Evolutionary conservation across 192 early-diverging fungal genomes (phyloP).

Genomic region (Coemansia sp.): DNA sequence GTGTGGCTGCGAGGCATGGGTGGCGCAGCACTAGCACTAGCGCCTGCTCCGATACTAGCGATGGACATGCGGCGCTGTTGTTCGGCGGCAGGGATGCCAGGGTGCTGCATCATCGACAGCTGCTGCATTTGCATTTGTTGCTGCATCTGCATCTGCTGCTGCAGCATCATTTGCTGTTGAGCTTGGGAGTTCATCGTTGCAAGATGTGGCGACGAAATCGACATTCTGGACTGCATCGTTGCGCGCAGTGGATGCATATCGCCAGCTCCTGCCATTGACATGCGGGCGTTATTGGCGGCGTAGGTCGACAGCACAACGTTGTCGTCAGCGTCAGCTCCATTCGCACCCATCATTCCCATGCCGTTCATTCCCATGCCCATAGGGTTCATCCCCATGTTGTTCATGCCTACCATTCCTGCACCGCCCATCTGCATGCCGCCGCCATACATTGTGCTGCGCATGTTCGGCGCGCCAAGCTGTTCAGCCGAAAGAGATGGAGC

Average conservation of each 20-base stretch:
- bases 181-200: constrained; percentile 25
- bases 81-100: constrained; percentile 16
- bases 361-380: constrained; percentile 14
- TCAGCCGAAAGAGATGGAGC: constrained; percentile 48
- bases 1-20: constrained; percentile 17
- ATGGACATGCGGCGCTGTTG: constrained; percentile 49
- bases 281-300: constrained; percentile 28
- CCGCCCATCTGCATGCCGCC: constrained; percentile 12
- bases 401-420: constrained; percentile 1
- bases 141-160: constrained; percentile 31
- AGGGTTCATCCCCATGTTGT: constrained; percentile 2
- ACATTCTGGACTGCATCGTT: constrained; percentile 56
- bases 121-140: constrained; percentile 29
- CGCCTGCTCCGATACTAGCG: constrained; percentile 10
- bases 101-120: constrained; percentile 19
- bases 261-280: constrained; percentile 36
- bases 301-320: constrained; percentile 49
- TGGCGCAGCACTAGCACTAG: neutral
- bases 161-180: constrained; percentile 28
- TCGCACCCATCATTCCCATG: constrained; percentile 12
- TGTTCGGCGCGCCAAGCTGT: constrained; percentile 34
- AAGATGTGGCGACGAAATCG: constrained; percentile 49
- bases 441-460: constrained; percentile 48
- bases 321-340: constrained; percentile 30
- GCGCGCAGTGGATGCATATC: constrained; percentile 55